Percentiles rank a stretch among this genome's conserved stretches.
phyloP scores from a whole-genome alignment of 2,329 filamentous ascomycete genomes.

The Penicillium sclerotigenum region DNA sequence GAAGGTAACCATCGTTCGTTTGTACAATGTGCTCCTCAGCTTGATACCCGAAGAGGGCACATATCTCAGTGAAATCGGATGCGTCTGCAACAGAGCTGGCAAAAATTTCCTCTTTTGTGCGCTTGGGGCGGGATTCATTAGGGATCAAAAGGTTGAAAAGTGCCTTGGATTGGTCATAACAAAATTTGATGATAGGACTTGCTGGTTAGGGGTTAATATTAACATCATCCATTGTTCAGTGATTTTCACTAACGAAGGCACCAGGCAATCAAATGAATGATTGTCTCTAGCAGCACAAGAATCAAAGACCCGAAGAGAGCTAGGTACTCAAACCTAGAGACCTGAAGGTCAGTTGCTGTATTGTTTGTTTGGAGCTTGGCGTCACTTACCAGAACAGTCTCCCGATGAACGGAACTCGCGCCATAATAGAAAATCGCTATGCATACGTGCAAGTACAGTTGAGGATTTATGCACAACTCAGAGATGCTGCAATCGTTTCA shows the following conservation, averaged over 20 bases:
- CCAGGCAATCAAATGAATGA: slow-evolving; percentile 82
- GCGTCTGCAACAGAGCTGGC: slow-evolving; percentile 79
- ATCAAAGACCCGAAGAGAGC: slow-evolving; percentile 80
- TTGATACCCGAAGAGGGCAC: slow-evolving; percentile 83
- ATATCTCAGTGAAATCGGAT: slow-evolving; percentile 91
- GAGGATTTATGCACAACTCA: background rate
- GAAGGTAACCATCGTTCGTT: slow-evolving; percentile 87
- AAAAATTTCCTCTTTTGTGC: slow-evolving; percentile 65
- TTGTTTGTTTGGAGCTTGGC: background rate
- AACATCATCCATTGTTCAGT: background rate
- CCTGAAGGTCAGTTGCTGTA: slow-evolving; percentile 7
- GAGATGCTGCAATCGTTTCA: background rate
- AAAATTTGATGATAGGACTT: slow-evolving; percentile 73
- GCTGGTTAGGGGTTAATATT: slow-evolving; percentile 50
- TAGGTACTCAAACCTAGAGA: slow-evolving; percentile 72
- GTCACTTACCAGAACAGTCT: slow-evolving; percentile 52
- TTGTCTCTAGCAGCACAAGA: slow-evolving; percentile 74
- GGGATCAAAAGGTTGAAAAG: slow-evolving; percentile 78
- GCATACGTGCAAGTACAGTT: slow-evolving; percentile 1
- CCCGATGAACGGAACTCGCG: slow-evolving; percentile 61
- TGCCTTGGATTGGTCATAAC: slow-evolving; percentile 75
- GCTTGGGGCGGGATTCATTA: slow-evolving; percentile 64
- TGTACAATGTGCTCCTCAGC: slow-evolving; percentile 96
- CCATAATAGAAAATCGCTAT: slow-evolving; percentile 40
- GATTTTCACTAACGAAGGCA: slow-evolving; percentile 67